These are phyloP conservation scores for Auriscalpium vulgare DNA, from an alignment of 768 basidiomycete genomes.

Conservation along the genomic window DNA sequence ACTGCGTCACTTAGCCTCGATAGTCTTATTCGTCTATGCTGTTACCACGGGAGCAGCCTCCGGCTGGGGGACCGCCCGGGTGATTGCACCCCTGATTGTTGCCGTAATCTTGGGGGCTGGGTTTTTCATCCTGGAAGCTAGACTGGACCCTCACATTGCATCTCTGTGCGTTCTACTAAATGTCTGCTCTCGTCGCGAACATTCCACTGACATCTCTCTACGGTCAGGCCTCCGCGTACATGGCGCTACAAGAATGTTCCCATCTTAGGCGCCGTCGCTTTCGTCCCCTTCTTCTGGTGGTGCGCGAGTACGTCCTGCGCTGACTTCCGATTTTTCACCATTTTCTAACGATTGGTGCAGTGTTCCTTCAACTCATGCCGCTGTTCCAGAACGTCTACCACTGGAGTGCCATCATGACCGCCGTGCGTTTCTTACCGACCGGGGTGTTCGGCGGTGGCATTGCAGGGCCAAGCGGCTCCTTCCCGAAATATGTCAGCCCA, in stretches of 20 bases:
- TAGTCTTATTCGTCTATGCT: constrained; percentile 27
- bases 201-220: not conserved
- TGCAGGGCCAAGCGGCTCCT: not conserved
- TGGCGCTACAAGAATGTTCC: constrained; percentile 33
- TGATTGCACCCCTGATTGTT: constrained; percentile 36
- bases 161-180: constrained; percentile 16
- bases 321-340: too few relatives aligned
- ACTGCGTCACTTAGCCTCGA: constrained; percentile 14
- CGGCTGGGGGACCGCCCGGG: constrained; percentile 32
- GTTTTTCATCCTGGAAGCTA: constrained; percentile 36
- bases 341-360: not conserved
- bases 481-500: not conserved
- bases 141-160: constrained; percentile 27
- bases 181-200: not conserved
- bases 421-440: not conserved
- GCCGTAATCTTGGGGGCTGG: constrained; percentile 27
- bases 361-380: not conserved
- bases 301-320: not conserved
- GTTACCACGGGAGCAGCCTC: constrained; percentile 32
- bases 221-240: constrained; percentile 23
- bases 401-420: not conserved
- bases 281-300: constrained; percentile 34
- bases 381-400: not conserved
- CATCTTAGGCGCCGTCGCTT: constrained; percentile 27
- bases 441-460: not conserved